phyloP scores from a whole-genome alignment of 345 rosid genomes.

The Hirschfeldia incana region DNA sequence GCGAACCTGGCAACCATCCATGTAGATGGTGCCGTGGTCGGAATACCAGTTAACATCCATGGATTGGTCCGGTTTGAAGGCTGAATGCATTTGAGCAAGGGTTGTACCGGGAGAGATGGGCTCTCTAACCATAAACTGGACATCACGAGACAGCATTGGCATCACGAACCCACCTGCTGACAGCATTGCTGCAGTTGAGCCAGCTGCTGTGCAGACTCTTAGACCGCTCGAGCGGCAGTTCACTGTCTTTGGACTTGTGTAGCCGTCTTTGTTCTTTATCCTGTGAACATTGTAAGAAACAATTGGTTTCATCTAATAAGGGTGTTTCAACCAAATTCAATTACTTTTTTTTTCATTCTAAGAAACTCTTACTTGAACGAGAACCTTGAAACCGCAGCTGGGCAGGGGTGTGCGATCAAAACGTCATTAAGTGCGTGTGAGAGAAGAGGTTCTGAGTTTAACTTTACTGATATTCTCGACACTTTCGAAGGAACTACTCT shows the following conservation, averaged over 20 bases:
- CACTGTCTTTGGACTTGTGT: constrained; percentile 46
- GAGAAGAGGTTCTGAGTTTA: constrained; percentile 60
- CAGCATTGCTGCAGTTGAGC: constrained; percentile 89
- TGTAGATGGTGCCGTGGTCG: constrained; percentile 60
- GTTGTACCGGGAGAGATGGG: constrained; percentile 61
- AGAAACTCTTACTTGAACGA: constrained; percentile 65
- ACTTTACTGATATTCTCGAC: constrained; percentile 57
- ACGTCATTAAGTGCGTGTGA: constrained; percentile 78
- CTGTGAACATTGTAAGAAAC: constrained; percentile 39
- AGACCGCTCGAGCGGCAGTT: constrained; percentile 89
- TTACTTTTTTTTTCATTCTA: neutral
- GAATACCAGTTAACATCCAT: constrained; percentile 67
- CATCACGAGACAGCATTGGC: constrained; percentile 68
- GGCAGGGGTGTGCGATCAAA: constrained; percentile 79
- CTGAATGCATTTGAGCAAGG: constrained; percentile 60
- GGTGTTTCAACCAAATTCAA: neutral
- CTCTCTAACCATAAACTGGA: constrained; percentile 90
- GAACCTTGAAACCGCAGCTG: constrained; percentile 77
- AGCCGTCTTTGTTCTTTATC: constrained; percentile 49
- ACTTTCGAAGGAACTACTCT: constrained; percentile 52
- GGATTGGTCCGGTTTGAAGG: constrained; percentile 49
- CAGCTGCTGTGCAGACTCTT: constrained; percentile 84
- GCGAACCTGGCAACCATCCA: constrained; percentile 74
- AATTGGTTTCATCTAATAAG: neutral
- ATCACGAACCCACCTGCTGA: constrained; percentile 85